Base-by-base conservation (phyloP, 441 rosid species). In the Pelargonium hybrid region DNA sequence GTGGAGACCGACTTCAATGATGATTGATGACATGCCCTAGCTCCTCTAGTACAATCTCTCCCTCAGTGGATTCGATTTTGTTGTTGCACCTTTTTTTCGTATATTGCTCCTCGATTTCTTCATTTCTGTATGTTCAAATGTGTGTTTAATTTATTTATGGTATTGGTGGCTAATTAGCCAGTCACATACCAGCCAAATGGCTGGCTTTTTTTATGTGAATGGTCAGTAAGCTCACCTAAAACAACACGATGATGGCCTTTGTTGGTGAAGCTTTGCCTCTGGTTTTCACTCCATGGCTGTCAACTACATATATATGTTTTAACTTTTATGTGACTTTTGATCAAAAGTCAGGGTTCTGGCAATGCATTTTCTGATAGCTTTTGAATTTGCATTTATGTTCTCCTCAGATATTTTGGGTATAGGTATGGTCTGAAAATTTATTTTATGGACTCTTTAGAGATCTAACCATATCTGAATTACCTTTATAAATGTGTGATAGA, bases 1-100 rank as follows among this genome's bases (percentile, higher is more conserved):
- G 88, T 89, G 15, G 97, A 94, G 79, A 82, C 93, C 2, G 94
- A 90, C 23, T 94, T 92, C 82, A 63, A 81, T n/a, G n/a, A n/a
- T n/a, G n/a, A n/a, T n/a, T 48, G 85, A 88, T 70, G 91, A 92
- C 77, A 78, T 89, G 71, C 90, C 94, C 23, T 75, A 79, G 74
- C 84, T 88, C 73, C 89, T 94, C 75, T 71, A 86, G 69, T 81
- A 76, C 82, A 83, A 89, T 75, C 81, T 92, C 73, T 79, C 87
- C 73, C 56, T 81, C 8, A 88, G 86, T 63, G 87, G 85, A 66
- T 94, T 94, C 57, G 97, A 94, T 79, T 94, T 90, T 65, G 85
- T 90, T 73, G 80, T 94, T 3, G 87, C 88, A 75, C 85, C 93
- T 61, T 79, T 90, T 87, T 96, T 91, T 75, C 66, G 87, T 79